A percentile compares a stretch with the other conserved stretches of the same genome.
Evolutionary conservation across 805 yeast genomes (phyloP).

Genomic region (Candida ipomoeae): DNA sequence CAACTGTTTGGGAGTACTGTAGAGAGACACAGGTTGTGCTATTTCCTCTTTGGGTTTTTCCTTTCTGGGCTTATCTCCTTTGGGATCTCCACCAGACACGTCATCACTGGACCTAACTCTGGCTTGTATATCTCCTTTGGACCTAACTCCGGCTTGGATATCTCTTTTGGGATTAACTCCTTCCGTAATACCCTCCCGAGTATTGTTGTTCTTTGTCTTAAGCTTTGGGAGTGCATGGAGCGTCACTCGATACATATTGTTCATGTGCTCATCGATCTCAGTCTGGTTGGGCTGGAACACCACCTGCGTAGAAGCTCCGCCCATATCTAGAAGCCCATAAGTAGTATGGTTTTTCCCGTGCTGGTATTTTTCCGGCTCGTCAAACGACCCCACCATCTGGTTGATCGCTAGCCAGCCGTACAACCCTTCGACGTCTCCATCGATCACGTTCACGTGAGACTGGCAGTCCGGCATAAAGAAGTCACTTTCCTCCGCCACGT

Average conservation of each 20-base stretch:
- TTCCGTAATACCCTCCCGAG: background rate
- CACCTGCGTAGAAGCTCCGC: conserved; percentile 64
- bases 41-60: background rate
- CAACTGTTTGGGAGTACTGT: conserved; percentile 5
- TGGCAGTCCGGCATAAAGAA: conserved; percentile 60
- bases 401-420: conserved; percentile 67
- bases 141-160: too few relatives aligned
- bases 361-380: conserved; percentile 30
- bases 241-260: conserved; percentile 44
- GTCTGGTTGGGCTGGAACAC: conserved; percentile 55
- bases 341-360: conserved; percentile 46
- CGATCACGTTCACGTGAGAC: conserved; percentile 54
- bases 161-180: background rate
- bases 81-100: too few relatives aligned
- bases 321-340: conserved; percentile 58
- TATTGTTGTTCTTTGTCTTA: conserved; percentile 8
- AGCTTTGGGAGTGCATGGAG: conserved; percentile 32
- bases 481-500: conserved; percentile 42
- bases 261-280: conserved; percentile 41
- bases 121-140: too few relatives aligned
- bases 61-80: too few relatives aligned
- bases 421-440: conserved; percentile 63
- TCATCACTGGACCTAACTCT: too few relatives aligned
- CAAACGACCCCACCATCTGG: conserved; percentile 47
- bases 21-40: background rate